Conservation (phyloP, 805 yeast species). For the Candida sakaeoensis region DNA sequence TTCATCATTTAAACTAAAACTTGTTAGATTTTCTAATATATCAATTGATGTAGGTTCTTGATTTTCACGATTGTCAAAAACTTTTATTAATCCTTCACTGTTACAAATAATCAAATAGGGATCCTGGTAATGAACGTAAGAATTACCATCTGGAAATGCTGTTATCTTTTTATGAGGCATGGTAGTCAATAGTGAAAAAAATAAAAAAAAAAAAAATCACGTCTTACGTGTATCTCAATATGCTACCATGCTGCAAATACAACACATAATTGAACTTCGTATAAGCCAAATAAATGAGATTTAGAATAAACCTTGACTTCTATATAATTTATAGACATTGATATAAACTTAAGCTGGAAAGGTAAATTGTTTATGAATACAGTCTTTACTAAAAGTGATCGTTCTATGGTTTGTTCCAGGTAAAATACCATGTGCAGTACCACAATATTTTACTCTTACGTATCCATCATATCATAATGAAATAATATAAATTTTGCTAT, state of each 20-base stretch:
- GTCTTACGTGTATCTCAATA: not conserved
- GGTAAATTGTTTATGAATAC: too few species aligned
- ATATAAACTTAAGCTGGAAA: not conserved
- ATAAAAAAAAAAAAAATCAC: not conserved
- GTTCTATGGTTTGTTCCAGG: too few species aligned
- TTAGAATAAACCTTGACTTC: too few species aligned
- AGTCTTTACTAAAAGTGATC: too few species aligned
- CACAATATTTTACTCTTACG: too few species aligned
- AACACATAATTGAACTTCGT: not conserved
- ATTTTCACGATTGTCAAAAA: constrained; percentile 44
- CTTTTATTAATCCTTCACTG: constrained; percentile 50
- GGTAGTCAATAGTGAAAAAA: not conserved
- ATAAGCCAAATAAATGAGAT: too few species aligned
- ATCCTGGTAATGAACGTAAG: constrained; percentile 24
- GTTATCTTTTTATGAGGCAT: constrained; percentile 20
- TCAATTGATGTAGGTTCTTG: constrained; percentile 62
- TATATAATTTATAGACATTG: too few species aligned
- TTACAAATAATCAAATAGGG: constrained; percentile 48
- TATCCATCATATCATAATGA: too few species aligned
- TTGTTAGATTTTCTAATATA: constrained; percentile 43
- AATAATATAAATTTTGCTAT: too few species aligned
- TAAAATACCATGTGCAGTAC: too few species aligned
- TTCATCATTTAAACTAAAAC: constrained; percentile 23
- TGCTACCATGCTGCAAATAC: not conserved
- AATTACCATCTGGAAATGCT: constrained; percentile 42